These are phyloP conservation scores for Sporothrix humicola DNA, from an alignment of 2,329 filamentous ascomycete genomes.

Conservation along the genomic window DNA sequence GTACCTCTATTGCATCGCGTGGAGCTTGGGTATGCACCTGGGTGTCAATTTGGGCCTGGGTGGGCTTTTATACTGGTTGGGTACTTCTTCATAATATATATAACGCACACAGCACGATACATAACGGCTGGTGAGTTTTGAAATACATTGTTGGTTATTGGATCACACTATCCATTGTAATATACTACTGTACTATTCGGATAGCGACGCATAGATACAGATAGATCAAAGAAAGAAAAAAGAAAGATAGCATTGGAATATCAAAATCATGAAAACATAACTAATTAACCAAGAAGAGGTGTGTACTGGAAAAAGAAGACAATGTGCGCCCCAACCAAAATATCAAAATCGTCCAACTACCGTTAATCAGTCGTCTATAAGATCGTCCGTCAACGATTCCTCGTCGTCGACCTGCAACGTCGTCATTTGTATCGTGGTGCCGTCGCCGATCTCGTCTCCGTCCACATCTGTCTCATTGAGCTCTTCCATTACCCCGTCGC, in stretches of 20 bases:
- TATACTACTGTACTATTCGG: neutral
- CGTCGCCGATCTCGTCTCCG: slow-evolving; percentile 45
- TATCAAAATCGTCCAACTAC: no score
- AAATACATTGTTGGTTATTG: neutral
- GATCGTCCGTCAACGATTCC: slow-evolving; percentile 35
- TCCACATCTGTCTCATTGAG: slow-evolving; percentile 35
- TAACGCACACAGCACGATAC: no score
- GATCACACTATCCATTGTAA: neutral
- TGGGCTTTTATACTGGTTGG: slow-evolving; percentile 62
- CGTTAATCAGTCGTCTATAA: slow-evolving; percentile 29
- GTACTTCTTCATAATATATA: slow-evolving; percentile 37
- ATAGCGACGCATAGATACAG: neutral
- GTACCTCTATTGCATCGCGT: slow-evolving; percentile 89
- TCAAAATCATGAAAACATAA: slow-evolving; percentile 26
- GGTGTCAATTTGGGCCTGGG: slow-evolving; percentile 70
- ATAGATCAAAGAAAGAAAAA: slow-evolving; percentile 11
- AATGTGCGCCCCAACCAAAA: neutral
- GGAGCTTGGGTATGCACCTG: slow-evolving; percentile 83
- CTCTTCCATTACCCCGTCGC: slow-evolving; percentile 39
- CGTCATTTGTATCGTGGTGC: slow-evolving; percentile 40
- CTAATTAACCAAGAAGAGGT: neutral
- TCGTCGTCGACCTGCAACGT: slow-evolving; percentile 30
- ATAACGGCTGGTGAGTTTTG: no score
- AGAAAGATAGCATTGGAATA: slow-evolving; percentile 23
- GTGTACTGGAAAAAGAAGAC: neutral